Percentiles rank a stretch among this genome's conserved stretches.
phyloP scores from a whole-genome alignment of 2,329 filamentous ascomycete species.

The Trichocomaceae sp. region DNA sequence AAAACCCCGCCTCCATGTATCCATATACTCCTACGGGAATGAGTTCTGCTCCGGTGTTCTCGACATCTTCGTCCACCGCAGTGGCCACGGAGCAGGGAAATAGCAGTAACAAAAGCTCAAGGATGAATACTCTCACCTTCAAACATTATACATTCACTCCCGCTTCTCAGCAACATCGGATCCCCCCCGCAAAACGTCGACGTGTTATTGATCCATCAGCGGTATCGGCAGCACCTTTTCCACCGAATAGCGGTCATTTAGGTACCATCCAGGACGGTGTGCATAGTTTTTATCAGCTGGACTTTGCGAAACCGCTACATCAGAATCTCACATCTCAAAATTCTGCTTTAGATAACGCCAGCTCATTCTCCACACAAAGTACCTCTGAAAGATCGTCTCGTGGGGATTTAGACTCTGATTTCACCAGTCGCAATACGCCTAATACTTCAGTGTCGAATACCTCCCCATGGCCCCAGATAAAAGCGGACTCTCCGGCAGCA shows the following conservation, averaged over 20 bases:
- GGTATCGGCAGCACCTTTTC: not conserved
- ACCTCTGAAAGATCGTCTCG: slow-evolving; percentile 13
- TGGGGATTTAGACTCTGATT: slow-evolving; percentile 16
- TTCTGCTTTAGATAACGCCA: not conserved
- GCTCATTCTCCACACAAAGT: slow-evolving; percentile 15
- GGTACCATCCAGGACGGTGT: not conserved
- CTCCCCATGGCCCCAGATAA: slow-evolving; percentile 2
- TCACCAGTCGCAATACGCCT: slow-evolving; percentile 19
- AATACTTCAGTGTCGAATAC: slow-evolving; percentile 23
- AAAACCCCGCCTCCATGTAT: not conserved
- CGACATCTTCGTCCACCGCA: not conserved
- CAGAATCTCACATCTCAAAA: not conserved
- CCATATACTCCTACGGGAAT: too few relatives aligned
- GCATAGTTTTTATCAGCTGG: not conserved
- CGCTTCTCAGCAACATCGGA: slow-evolving; percentile 1
- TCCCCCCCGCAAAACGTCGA: slow-evolving; percentile 11
- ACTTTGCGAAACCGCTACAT: not conserved
- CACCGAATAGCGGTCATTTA: not conserved
- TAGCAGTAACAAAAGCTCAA: not conserved
- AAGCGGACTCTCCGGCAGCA: not conserved
- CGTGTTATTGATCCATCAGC: slow-evolving; percentile 2
- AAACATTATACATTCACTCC: slow-evolving; percentile 11
- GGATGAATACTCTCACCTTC: slow-evolving; percentile 9
- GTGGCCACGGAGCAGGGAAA: not conserved
- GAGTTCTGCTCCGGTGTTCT: not conserved